A percentile compares a stretch with the other conserved stretches of the same genome.
Evolutionary conservation across 2,329 filamentous ascomycete species (phyloP).

Genomic region (Aspergillus ochraceus): DNA sequence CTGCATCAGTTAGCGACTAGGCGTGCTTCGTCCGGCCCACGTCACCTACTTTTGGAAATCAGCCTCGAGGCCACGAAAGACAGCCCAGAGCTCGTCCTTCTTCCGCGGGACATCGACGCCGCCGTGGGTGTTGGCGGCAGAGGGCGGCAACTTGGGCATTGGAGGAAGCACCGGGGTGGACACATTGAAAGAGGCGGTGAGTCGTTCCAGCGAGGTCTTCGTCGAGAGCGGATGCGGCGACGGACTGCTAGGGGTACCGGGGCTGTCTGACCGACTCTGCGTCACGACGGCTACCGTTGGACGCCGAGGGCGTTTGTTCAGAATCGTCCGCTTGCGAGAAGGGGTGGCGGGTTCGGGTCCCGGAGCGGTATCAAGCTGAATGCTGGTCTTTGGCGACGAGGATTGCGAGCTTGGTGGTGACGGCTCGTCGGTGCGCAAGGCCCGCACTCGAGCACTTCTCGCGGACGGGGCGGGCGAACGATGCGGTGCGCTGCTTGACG

Average conservation of each 20-base stretch:
- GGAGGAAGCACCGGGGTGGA: conserved; percentile 50
- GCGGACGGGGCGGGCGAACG: conserved; percentile 49
- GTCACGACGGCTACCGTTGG: conserved; percentile 42
- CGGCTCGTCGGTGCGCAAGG: conserved; percentile 28
- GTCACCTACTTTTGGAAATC: conserved; percentile 64
- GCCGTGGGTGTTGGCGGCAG: conserved; percentile 35
- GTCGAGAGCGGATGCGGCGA: conserved; percentile 42
- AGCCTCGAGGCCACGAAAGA: conserved; percentile 66
- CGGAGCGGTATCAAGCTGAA: conserved; percentile 21
- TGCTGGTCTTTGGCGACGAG: conserved; percentile 17
- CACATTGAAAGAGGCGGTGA: conserved; percentile 42
- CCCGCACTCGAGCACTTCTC: conserved; percentile 28
- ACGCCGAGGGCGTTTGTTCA: conserved; percentile 40
- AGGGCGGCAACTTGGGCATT: conserved; percentile 47
- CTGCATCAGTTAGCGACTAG: conserved; percentile 32
- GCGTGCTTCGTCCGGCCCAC: background rate
- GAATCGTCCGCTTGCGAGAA: conserved; percentile 31
- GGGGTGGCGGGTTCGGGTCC: conserved; percentile 19
- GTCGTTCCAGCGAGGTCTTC: conserved; percentile 48
- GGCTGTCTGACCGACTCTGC: conserved; percentile 35
- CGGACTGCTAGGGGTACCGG: conserved; percentile 38
- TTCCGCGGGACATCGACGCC: conserved; percentile 49
- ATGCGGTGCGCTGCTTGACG: conserved; percentile 40
- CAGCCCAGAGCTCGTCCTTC: conserved; percentile 69
- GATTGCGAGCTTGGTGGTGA: conserved; percentile 21